These are phyloP conservation scores for Pichia sp. DNA, from an alignment of 1,139 yeast genomes.

Conservation along the genomic window DNA sequence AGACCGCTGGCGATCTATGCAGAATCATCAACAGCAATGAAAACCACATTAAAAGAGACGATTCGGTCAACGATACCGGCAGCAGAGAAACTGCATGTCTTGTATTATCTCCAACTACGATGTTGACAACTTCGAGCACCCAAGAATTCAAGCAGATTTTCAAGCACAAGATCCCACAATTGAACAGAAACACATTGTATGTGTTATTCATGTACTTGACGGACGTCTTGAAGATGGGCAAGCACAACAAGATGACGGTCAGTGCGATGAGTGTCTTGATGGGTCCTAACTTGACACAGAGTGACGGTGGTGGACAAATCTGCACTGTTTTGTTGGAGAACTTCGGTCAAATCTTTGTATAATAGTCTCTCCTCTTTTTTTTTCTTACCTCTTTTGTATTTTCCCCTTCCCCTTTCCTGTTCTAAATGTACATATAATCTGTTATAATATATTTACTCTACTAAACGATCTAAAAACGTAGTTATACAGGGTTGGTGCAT, in stretches of 20 bases:
- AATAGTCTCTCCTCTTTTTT: background rate
- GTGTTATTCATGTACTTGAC: constrained; percentile 66
- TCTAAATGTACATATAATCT: too few relatives aligned
- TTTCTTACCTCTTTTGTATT: background rate
- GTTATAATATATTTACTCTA: background rate
- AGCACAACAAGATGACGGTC: constrained; percentile 75
- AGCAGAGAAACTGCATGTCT: background rate
- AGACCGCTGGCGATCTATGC: constrained; percentile 28
- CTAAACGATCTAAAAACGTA: too few relatives aligned
- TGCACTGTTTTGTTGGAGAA: constrained; percentile 32
- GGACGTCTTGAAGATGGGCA: constrained; percentile 61
- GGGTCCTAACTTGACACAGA: constrained; percentile 34
- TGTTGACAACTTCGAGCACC: constrained; percentile 5
- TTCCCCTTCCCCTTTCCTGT: background rate
- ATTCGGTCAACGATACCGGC: background rate
- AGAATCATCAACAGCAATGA: constrained; percentile 21
- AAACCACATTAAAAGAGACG: constrained; percentile 1
- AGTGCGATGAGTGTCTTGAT: constrained; percentile 34
- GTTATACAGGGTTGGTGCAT: too few relatives aligned
- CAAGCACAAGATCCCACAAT: constrained; percentile 35
- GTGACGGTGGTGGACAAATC: constrained; percentile 33
- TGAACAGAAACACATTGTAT: constrained; percentile 60
- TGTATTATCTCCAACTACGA: constrained; percentile 13
- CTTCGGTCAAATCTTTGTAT: constrained; percentile 25
- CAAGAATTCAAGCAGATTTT: constrained; percentile 22